Evolutionary conservation across 129 eudicot genomes (phyloP).

Genomic region (Deinandra increscens): DNA sequence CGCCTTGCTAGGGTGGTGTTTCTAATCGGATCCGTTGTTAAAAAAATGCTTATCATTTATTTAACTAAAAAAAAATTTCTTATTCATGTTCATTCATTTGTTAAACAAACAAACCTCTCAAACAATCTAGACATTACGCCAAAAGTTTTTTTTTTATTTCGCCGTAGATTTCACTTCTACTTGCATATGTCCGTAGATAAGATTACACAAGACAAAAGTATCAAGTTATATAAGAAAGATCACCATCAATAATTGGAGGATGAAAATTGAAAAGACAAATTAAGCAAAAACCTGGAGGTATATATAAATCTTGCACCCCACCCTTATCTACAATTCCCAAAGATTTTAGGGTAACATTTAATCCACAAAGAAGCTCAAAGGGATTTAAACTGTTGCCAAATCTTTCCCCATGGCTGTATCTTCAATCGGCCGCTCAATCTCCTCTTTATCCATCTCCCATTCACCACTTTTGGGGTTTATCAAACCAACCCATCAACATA

Average conservation of each 20-base stretch:
- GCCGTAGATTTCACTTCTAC: no score
- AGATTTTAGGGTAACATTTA: conserved; percentile 19
- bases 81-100: no score
- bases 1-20: no score
- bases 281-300: background rate
- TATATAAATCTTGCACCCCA: background rate
- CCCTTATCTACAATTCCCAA: conserved; percentile 25
- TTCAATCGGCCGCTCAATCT: conserved; percentile 35
- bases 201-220: no score
- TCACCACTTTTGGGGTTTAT: conserved; percentile 47
- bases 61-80: no score
- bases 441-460: conserved; percentile 30
- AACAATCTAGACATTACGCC: no score
- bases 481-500: conserved; percentile 29
- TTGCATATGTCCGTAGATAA: no score
- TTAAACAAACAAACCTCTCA: no score
- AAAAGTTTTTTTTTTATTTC: no score
- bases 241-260: background rate
- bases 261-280: conserved; percentile 8
- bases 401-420: conserved; percentile 36
- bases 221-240: background rate
- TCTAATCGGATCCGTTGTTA: no score
- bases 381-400: background rate
- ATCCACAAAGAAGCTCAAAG: background rate
- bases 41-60: no score